A percentile compares a stretch with the other conserved stretches of the same genome.
Evolutionary conservation across 306 rosid species (phyloP).

Genomic region (Mimosa bimucronata): DNA sequence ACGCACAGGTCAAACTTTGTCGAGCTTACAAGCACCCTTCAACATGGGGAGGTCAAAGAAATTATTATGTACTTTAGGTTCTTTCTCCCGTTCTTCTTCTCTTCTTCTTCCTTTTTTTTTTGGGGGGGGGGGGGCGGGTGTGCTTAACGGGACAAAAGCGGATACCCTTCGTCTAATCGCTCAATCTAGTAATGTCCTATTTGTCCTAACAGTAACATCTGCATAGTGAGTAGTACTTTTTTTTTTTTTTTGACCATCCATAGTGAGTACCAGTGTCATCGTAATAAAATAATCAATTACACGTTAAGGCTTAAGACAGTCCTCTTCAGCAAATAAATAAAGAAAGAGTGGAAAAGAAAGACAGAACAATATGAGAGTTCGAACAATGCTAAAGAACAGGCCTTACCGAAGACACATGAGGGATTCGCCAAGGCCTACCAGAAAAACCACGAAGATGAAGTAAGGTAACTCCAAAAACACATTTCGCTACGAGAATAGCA

Average conservation of each 20-base stretch:
- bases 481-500: not conserved
- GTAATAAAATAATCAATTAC: not conserved
- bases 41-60: too few species aligned
- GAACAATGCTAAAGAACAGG: slow-evolving; percentile 7
- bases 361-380: not conserved
- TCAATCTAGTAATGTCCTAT: not conserved
- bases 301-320: not conserved
- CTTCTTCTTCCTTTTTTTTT: too few species aligned
- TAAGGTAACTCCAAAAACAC: slow-evolving; percentile 27
- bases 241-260: too few species aligned
- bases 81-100: too few species aligned
- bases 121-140: too few species aligned
- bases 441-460: slow-evolving; percentile 33
- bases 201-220: not conserved
- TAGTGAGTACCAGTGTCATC: too few species aligned
- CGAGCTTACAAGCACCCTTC: too few species aligned
- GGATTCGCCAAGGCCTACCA: slow-evolving; percentile 84
- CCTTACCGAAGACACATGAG: slow-evolving; percentile 82
- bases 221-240: not conserved
- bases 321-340: not conserved
- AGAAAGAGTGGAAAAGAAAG: not conserved
- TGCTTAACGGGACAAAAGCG: too few species aligned
- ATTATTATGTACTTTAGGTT: too few species aligned
- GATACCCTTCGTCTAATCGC: not conserved
- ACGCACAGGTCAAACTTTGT: too few species aligned